Evolutionary conservation across 2,329 filamentous ascomycete species (phyloP), one percentile per base, ranked within the genome.

Genomic region (Talaromyces sp.): DNA sequence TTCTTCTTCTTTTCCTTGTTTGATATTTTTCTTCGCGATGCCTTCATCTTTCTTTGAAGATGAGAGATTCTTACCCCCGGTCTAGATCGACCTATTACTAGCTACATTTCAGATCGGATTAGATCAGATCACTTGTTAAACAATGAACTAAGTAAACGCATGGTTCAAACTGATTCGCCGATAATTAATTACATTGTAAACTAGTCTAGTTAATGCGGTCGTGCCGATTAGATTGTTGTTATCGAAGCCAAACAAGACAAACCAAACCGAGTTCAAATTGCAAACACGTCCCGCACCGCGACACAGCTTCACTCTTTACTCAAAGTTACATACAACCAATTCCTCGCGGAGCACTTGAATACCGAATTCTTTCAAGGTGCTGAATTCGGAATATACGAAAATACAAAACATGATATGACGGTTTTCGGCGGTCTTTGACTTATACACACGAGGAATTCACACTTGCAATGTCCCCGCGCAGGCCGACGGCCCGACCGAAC

Each of bases 161-260:
- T 47, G 19, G 19, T 47, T 47, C 19, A 36, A 36, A 36, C 4
- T 47, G 42, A 47, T 22, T 47, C 7, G 19, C 17, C 42, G 8
- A 19, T 44, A 44, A 19, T 3, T 42, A 42, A n/a, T 22, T n/a
- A 2, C 7, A 47, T 11, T 10, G 42, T 47, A 47, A 19, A 33
- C 9, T 33, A 33, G 11, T 33, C 13, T 13, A 30, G 8, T 30
- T 9, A 30, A 30, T 7, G 28, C 28, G 28, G 39, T n/a, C 13
- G 8, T 15, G n/a, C 1, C 6, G 39, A 47, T 47, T 47, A 47
- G 10, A 22, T 30, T 8, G 36, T 55, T 57, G 61, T 49, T 59
- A 59, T 62, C 57, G 28, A 39, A 64, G 62, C 54, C 69, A 70
- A 70, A 69, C 70, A 57, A 49, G 61, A 58, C 68, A 70, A 70